These are phyloP conservation scores for Epicoccum nigrum DNA, from an alignment of 2,329 filamentous ascomycete genomes.

Conservation along the genomic window DNA sequence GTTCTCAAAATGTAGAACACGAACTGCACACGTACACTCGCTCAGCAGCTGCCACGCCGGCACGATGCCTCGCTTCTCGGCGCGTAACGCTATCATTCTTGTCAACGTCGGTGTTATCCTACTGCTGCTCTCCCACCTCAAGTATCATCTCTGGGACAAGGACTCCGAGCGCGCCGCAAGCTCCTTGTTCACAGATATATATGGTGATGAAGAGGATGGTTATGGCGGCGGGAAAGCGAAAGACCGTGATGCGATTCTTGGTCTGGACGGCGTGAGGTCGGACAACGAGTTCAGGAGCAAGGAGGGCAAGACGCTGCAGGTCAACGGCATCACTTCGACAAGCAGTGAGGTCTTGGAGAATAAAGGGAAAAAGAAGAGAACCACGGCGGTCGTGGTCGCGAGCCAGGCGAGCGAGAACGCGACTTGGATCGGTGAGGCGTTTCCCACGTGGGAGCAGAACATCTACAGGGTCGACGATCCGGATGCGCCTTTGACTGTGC, in stretches of 20 bases:
- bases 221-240: slow-evolving; percentile 7
- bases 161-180: slow-evolving; percentile 5
- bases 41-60: slow-evolving; percentile 11
- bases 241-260: slow-evolving; percentile 2
- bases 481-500: slow-evolving; percentile 49
- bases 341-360: not conserved
- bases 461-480: slow-evolving; percentile 54
- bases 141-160: slow-evolving; percentile 35
- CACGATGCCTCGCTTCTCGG: slow-evolving; percentile 41
- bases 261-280: slow-evolving; percentile 3
- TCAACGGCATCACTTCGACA: slow-evolving; percentile 13
- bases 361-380: slow-evolving; percentile 16
- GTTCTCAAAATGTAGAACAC: not conserved
- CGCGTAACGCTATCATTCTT: slow-evolving; percentile 32
- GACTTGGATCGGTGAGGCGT: slow-evolving; percentile 50
- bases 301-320: slow-evolving; percentile 22
- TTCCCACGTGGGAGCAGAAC: slow-evolving; percentile 48
- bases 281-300: slow-evolving; percentile 5
- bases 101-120: slow-evolving; percentile 33
- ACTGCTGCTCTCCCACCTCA: slow-evolving; percentile 38
- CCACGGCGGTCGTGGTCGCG: slow-evolving; percentile 47
- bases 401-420: slow-evolving; percentile 47
- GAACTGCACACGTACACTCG: not conserved
- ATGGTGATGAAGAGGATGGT: slow-evolving; percentile 2
- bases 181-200: slow-evolving; percentile 1